Evolutionary conservation across 768 basidiomycete species (phyloP).

Genomic region (Rhizopogon vesiculosus): DNA sequence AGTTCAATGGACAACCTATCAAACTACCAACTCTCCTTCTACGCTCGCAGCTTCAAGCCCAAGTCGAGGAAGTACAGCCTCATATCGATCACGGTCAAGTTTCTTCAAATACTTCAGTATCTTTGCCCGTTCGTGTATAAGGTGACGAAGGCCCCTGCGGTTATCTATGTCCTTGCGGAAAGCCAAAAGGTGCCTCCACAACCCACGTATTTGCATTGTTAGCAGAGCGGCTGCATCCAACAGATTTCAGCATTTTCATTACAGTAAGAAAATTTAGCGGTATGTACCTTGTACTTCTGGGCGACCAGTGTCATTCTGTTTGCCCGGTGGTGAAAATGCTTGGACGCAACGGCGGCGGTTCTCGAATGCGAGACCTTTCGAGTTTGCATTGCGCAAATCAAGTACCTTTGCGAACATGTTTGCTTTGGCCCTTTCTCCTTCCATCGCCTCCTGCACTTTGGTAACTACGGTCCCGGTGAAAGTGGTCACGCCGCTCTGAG

Average conservation of each 20-base stretch:
- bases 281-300: slow-evolving; percentile 85
- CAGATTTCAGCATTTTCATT: neutral
- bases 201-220: slow-evolving; percentile 79
- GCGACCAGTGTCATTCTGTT: slow-evolving; percentile 71
- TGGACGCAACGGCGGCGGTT: slow-evolving; percentile 76
- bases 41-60: slow-evolving; percentile 78
- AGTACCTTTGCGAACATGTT: slow-evolving; percentile 61
- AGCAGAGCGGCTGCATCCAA: slow-evolving; percentile 67
- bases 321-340: slow-evolving; percentile 70
- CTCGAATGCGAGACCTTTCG: slow-evolving; percentile 80
- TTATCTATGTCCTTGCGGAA: slow-evolving; percentile 76
- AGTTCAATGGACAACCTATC: slow-evolving; percentile 10
- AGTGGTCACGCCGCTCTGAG: slow-evolving; percentile 22
- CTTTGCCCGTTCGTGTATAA: slow-evolving; percentile 82
- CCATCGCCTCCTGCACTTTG: slow-evolving; percentile 20
- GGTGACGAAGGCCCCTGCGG: slow-evolving; percentile 65
- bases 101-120: slow-evolving; percentile 75
- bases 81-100: slow-evolving; percentile 65
- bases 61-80: slow-evolving; percentile 62
- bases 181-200: slow-evolving; percentile 68
- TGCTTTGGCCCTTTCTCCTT: slow-evolving; percentile 40
- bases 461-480: slow-evolving; percentile 15
- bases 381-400: slow-evolving; percentile 86
- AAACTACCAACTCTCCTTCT: slow-evolving; percentile 86
- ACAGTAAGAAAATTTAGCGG: slow-evolving; percentile 3